phyloP scores from a whole-genome alignment of 768 basidiomycete species.

The Lenzites betulinus region DNA sequence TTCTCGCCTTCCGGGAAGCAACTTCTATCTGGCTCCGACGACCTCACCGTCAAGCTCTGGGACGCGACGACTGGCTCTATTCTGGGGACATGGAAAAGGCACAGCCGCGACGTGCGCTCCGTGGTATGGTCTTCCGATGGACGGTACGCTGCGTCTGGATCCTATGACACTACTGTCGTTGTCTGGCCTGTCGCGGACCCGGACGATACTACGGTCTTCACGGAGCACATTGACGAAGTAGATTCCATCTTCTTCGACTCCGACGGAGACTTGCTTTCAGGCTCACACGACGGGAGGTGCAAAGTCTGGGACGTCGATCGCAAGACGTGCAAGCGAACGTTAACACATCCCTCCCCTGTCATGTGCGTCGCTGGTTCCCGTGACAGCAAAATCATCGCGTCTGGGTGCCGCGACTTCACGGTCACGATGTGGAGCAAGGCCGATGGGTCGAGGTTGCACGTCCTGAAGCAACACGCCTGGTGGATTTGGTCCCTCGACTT shows the following conservation, averaged over 20 bases:
- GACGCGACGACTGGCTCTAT: constrained; percentile 33
- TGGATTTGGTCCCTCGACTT: constrained; percentile 6
- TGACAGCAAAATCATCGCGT: neutral
- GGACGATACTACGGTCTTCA: too few relatives aligned
- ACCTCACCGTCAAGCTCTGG: constrained; percentile 33
- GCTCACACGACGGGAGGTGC: neutral
- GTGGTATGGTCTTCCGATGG: neutral
- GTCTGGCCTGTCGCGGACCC: neutral
- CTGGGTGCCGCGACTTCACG: neutral
- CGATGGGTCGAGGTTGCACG: too few relatives aligned
- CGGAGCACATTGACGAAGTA: neutral
- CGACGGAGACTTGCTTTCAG: neutral
- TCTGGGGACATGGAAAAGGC: constrained; percentile 31
- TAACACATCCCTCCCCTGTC: constrained; percentile 15
- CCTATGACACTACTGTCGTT: neutral
- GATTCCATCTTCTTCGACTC: neutral
- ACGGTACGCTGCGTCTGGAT: neutral
- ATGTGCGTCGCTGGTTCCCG: constrained; percentile 11
- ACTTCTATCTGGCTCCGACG: constrained; percentile 34
- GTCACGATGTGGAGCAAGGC: constrained; percentile 10
- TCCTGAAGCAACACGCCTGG: too few relatives aligned
- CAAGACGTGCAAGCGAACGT: constrained; percentile 14
- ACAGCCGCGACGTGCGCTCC: neutral
- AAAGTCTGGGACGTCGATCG: constrained; percentile 5
- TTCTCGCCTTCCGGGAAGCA: constrained; percentile 31